These are phyloP conservation scores for Salix suchowensis DNA, from an alignment of 345 rosid genomes.

Conservation along the genomic window DNA sequence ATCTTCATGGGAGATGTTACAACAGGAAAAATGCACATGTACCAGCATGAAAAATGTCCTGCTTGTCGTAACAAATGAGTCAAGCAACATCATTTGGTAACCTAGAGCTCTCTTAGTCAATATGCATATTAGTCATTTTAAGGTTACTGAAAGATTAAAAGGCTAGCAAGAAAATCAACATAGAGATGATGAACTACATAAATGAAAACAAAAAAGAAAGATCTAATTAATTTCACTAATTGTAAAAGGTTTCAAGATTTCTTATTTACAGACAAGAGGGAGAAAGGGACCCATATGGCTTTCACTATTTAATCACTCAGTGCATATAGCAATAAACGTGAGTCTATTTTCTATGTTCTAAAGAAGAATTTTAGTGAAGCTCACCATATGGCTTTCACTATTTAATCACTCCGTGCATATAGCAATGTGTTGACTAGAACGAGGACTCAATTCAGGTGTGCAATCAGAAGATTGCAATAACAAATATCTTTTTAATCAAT, in stretches of 20 bases:
- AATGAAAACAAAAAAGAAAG: neutral
- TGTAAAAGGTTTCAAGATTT: neutral
- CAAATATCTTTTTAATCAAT: too few relatives aligned
- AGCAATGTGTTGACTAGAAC: neutral
- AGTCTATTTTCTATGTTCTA: neutral
- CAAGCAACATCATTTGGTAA: neutral
- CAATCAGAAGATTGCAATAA: too few relatives aligned
- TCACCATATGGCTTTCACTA: neutral
- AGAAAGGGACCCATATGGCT: neutral
- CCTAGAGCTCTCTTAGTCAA: neutral
- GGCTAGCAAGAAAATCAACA: neutral
- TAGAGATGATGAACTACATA: neutral
- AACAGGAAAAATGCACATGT: neutral
- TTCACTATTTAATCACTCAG: neutral
- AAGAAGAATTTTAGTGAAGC: neutral
- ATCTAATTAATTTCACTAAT: neutral
- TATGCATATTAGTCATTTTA: neutral
- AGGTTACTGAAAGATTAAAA: neutral
- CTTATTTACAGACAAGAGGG: neutral
- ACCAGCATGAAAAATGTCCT: neutral
- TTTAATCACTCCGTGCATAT: neutral
- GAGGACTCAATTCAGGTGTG: neutral
- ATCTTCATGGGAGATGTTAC: neutral
- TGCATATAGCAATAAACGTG: neutral
- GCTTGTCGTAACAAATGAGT: neutral